Evolutionary conservation across 129 eudicot species (phyloP).

Genomic region (Artemisia tridentata): DNA sequence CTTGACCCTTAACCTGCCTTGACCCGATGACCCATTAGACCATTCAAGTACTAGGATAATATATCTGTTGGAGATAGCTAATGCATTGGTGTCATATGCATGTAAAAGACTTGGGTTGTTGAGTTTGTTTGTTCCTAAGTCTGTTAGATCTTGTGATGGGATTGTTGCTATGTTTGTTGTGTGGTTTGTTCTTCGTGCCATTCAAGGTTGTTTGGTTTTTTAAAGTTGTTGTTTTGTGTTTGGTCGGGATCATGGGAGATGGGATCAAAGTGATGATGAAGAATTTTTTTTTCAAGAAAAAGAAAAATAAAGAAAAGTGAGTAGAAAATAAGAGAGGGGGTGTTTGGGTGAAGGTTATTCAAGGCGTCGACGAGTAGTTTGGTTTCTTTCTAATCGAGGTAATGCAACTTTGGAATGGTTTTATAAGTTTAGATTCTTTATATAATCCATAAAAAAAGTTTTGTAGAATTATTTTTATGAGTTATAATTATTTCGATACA

Average conservation of each 20-base stretch:
- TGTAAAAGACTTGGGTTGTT: slow-evolving; percentile 64
- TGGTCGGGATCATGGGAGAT: not conserved
- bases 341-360: too few relatives aligned
- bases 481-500: too few relatives aligned
- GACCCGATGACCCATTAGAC: slow-evolving; percentile 43
- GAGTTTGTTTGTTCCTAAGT: slow-evolving; percentile 79
- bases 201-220: not conserved
- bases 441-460: too few relatives aligned
- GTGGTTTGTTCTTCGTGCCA: slow-evolving; percentile 62
- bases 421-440: too few relatives aligned
- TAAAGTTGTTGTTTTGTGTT: not conserved
- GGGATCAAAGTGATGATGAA: slow-evolving; percentile 1
- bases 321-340: too few relatives aligned
- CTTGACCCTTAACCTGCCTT: slow-evolving; percentile 44
- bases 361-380: too few relatives aligned
- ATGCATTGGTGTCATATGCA: slow-evolving; percentile 74
- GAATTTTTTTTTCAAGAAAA: too few relatives aligned
- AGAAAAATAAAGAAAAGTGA: too few relatives aligned
- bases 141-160: slow-evolving; percentile 57
- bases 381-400: too few relatives aligned
- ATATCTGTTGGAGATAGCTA: slow-evolving; percentile 77
- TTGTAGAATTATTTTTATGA: too few relatives aligned
- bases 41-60: slow-evolving; percentile 61
- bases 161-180: slow-evolving; percentile 67
- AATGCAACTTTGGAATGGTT: too few relatives aligned